Evolutionary conservation across 768 basidiomycete species (phyloP).

Genomic region (Xerocomus potaroensis): DNA sequence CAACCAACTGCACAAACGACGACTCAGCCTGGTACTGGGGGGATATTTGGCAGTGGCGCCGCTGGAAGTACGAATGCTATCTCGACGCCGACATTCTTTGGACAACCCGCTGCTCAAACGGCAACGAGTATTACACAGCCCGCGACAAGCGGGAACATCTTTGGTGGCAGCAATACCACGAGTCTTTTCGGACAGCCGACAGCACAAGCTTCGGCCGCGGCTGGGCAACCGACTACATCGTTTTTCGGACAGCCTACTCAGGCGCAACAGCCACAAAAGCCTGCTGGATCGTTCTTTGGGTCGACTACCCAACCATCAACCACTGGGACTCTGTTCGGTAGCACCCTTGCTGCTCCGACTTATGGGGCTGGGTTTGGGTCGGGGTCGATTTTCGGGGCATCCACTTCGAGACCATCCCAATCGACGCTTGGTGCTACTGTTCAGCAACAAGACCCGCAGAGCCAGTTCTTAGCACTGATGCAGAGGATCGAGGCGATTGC

Average conservation of each 20-base stretch:
- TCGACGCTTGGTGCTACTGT: conserved; percentile 34
- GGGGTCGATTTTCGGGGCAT: conserved; percentile 29
- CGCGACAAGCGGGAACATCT: not conserved
- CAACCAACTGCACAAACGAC: not conserved
- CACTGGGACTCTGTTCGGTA: conserved; percentile 36
- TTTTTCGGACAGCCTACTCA: conserved; percentile 22
- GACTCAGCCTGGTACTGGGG: no score
- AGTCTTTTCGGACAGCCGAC: not conserved
- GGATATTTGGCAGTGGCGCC: not conserved
- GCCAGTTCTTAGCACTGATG: conserved; percentile 49
- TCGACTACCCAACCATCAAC: conserved; percentile 23
- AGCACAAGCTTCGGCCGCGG: not conserved
- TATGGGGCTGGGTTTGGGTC: conserved; percentile 26
- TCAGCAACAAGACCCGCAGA: conserved; percentile 56
- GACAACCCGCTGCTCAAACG: not conserved
- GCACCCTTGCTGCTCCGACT: conserved; percentile 29
- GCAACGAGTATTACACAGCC: not conserved
- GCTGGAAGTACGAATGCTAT: not conserved
- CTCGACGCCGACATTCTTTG: not conserved
- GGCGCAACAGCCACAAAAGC: conserved; percentile 20
- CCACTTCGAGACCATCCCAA: conserved; percentile 31
- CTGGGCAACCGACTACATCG: conserved; percentile 7
- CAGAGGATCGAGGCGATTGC: conserved; percentile 62
- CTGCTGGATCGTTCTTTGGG: conserved; percentile 28
- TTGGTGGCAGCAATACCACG: not conserved